Conservation (phyloP, 2,329 filamentous ascomycete species). For the Aspergillus puulaauensis region DNA sequence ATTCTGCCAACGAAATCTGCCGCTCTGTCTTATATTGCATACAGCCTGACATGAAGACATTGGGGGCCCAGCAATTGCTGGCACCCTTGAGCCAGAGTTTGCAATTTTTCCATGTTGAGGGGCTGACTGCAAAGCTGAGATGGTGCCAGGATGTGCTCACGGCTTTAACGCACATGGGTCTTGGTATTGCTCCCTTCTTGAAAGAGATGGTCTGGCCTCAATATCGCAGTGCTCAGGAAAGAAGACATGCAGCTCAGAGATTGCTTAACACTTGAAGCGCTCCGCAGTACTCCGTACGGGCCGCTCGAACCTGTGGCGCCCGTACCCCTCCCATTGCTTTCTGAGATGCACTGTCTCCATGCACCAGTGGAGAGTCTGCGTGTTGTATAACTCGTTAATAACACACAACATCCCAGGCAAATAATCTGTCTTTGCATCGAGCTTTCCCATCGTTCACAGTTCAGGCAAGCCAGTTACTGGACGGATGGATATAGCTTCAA, state of each 20-base stretch:
- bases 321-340: not conserved
- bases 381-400: not conserved
- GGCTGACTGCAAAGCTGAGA: conserved; percentile 12
- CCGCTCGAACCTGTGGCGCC: not conserved
- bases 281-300: not conserved
- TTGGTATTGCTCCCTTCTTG: conserved; percentile 19
- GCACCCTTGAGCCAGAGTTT: conserved; percentile 20
- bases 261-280: not conserved
- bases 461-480: not conserved
- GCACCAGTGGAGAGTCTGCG: not conserved
- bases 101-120: conserved; percentile 19
- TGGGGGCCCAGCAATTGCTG: conserved; percentile 18
- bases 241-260: not conserved
- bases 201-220: conserved; percentile 24
- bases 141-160: conserved; percentile 23
- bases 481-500: conserved; percentile 16
- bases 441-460: not conserved
- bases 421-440: not conserved
- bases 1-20: conserved; percentile 21
- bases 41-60: conserved; percentile 21
- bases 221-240: conserved; percentile 13
- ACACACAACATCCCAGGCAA: not conserved
- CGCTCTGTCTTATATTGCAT: conserved; percentile 19
- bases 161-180: conserved; percentile 13
- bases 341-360: not conserved